Evolutionary conservation across 2,329 filamentous ascomycete genomes (phyloP), one percentile per base, ranked within the genome.

Genomic region (Fusarium sp.): DNA sequence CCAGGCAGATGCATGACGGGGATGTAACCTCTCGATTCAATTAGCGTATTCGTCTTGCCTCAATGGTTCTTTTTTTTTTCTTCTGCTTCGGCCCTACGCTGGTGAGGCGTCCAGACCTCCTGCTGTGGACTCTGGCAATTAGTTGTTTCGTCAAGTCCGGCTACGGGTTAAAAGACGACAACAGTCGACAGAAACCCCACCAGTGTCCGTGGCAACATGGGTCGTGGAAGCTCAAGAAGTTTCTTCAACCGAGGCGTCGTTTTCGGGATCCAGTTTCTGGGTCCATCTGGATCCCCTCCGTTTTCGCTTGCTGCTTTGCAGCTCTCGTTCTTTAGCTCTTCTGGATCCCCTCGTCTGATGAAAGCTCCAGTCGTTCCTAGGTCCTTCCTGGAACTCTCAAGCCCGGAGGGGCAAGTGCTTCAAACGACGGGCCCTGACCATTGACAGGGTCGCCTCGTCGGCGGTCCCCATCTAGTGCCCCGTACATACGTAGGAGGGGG

Each of bases 91-190:
- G 30, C 30, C 53, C 56, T 60, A 34, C 10, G 53, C 52, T 51
- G 51, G 36, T 50, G 50, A 56, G 59, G 59, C 48, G 63, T 73
- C 67, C 57, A 74, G 72, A 71, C 72, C 62, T 44, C 41, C 62
- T 71, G 50, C 64, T 71, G 68, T 56, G 68, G 64, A 59, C 53
- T 68, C 68, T 47, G 69, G 68, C 62, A 71, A 65, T 71, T 71
- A 74, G 72, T 65, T 66, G 52, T 59, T 59, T 74, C 72, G 72
- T 75, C 62, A 61, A 73, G 65, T 70, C 72, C 72, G 70, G 72
- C 39, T 58, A 58, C 69, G 64, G 47, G 69, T 69, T 65, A 58
- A 55, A 60, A 55, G 44, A 44, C 23, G 40, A 65, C 52, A 70
- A 71, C 36, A 46, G 36, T 27, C 4, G 46, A 54, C 16, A 30